Percentiles rank a stretch among this genome's conserved stretches.
Evolutionary conservation across 805 yeast genomes (phyloP).

Genomic region (Blastobotrys americana): DNA sequence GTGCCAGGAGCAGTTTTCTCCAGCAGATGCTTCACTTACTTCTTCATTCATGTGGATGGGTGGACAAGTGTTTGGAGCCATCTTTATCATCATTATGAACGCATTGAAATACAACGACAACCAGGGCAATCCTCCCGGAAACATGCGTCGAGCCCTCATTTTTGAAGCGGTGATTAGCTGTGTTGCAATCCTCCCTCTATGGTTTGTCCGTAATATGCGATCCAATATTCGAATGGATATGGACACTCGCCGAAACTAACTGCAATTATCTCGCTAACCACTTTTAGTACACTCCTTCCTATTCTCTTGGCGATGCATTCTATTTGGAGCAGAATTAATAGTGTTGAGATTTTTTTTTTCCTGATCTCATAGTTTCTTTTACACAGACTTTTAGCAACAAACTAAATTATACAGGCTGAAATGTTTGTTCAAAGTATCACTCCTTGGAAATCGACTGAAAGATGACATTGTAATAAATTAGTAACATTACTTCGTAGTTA

Average conservation of each 20-base stretch:
- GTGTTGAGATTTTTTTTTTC: too few relatives aligned
- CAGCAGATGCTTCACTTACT: conserved; percentile 28
- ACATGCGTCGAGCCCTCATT: conserved; percentile 29
- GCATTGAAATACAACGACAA: conserved; percentile 23
- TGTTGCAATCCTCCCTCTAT: conserved; percentile 23
- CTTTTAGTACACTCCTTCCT: too few relatives aligned
- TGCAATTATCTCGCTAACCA: too few relatives aligned
- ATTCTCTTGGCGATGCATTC: too few relatives aligned
- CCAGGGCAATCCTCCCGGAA: conserved; percentile 28
- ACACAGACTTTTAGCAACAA: too few relatives aligned
- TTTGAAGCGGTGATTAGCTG: conserved; percentile 29
- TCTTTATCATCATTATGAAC: conserved; percentile 29
- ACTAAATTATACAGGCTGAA: too few relatives aligned
- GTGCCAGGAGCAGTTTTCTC: conserved; percentile 30
- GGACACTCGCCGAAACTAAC: conserved; percentile 9
- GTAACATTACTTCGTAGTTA: too few relatives aligned
- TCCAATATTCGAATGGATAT: conserved; percentile 15
- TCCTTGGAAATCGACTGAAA: too few relatives aligned
- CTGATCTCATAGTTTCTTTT: too few relatives aligned
- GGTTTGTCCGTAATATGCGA: conserved; percentile 11
- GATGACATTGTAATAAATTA: too few relatives aligned
- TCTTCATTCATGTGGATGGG: conserved; percentile 28
- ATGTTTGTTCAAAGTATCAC: too few relatives aligned
- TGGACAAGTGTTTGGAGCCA: conserved; percentile 29
- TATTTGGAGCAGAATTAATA: too few relatives aligned